Base-by-base conservation (phyloP, 1,284 basidiomycete species). In the Schizophyllum commune region DNA sequence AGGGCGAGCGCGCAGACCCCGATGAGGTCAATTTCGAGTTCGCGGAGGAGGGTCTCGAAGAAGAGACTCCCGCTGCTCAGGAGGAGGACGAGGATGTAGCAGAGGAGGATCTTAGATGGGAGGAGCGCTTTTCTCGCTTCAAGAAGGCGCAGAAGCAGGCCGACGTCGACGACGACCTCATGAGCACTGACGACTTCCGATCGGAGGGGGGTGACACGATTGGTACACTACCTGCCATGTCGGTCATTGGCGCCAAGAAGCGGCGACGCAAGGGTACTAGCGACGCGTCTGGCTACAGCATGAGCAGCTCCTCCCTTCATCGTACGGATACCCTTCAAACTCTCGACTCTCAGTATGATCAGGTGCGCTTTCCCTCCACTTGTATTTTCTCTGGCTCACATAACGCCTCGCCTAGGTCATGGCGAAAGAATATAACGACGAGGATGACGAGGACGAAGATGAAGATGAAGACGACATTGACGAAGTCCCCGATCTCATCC, bases 301-400 rank as follows among this genome's bases (percentile, higher is more conserved):
- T 99, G 96, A 96, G 91, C 70, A 95, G 92, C 68, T 96, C 94
- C 2, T 94, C 94, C 22, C 95, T 99, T 91, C 93, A 88, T 75
- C 83, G 97, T 52, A 99, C 94, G 68, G 86, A 95, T 67, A 89
- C 93, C 0, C 76, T 99, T 39, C 85, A 91, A 55, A 89, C 88
- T 5, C 80, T 99, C 32, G 97, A 99, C 70, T 94, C 97, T 67
- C 85, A 88, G 11, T 99, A 99, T 69, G 95, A 98, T 68, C 86
- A 93, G 81, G 94, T 94, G 66, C 66, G 82, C 69, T 54, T 39
- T 32, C 55, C 55, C 20, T 20, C 15, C 27, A 27, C 27, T 27
- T 27, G 27, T 52, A 52, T 55, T 58, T 32, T 33, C 53, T 60
- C n/a, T 47, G 52, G 27, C 5, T n/a, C 17, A 47, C 58, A 64